A percentile compares a stretch with the other conserved stretches of the same genome.
Conservation (phyloP, 2,329 filamentous ascomycete species). For the Xylariomycetidae sp. region DNA sequence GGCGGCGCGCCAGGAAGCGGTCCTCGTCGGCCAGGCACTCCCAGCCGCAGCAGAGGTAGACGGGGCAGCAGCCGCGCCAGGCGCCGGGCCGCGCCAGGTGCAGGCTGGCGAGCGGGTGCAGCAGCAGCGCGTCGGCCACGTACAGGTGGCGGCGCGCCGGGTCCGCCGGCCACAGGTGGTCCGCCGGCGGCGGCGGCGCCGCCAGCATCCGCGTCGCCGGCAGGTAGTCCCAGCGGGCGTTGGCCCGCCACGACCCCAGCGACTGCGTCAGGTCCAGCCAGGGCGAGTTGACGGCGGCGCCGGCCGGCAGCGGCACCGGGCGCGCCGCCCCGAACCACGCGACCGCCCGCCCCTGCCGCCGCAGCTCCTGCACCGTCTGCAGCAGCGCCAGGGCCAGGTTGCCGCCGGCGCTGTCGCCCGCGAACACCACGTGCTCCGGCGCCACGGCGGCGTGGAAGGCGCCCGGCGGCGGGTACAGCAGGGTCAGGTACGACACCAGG, state of each 20-base stretch:
- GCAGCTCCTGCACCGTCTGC: conserved; percentile 62
- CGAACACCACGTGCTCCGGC: conserved; percentile 61
- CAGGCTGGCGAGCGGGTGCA: conserved; percentile 64
- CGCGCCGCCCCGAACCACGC: conserved; percentile 55
- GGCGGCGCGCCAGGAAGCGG: conserved; percentile 50
- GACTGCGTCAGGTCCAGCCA: conserved; percentile 68
- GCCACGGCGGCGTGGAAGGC: conserved; percentile 61
- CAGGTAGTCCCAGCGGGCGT: conserved; percentile 59
- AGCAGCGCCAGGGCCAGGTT: conserved; percentile 62
- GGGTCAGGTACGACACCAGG: conserved; percentile 63
- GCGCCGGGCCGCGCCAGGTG: conserved; percentile 46
- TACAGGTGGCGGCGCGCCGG: conserved; percentile 51
- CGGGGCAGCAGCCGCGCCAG: conserved; percentile 59
- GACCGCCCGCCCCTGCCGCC: conserved; percentile 39
- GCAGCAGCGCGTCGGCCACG: conserved; percentile 44
- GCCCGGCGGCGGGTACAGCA: conserved; percentile 65
- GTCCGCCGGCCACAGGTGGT: conserved; percentile 50
- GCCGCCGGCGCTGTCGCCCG: conserved; percentile 71
- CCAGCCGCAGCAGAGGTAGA: conserved; percentile 64
- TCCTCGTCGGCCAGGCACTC: conserved; percentile 67
- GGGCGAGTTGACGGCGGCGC: conserved; percentile 55
- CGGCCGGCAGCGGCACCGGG: conserved; percentile 60
- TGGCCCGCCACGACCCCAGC: conserved; percentile 47
- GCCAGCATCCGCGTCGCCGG: conserved; percentile 34
- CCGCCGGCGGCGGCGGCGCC: conserved; percentile 31